Percentiles rank a stretch among this genome's conserved stretches.
phyloP scores from a whole-genome alignment of 805 yeast species.

The Candida bentonensis region DNA sequence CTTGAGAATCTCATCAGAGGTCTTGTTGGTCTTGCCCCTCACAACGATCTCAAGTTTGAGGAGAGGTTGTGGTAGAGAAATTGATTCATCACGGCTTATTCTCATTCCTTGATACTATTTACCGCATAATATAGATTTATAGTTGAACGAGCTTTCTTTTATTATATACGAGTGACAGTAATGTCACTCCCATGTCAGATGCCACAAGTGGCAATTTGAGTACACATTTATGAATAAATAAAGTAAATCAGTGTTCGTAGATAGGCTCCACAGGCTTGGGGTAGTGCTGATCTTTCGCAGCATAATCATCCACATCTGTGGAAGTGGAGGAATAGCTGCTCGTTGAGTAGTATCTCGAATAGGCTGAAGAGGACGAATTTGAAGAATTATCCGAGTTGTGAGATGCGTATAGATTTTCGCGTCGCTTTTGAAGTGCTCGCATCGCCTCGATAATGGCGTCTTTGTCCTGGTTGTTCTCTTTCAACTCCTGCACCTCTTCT shows the following conservation, averaged over 20 bases:
- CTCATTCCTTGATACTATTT: too few relatives aligned
- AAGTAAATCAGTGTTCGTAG: background rate
- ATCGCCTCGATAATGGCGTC: conserved; percentile 68
- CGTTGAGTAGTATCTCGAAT: conserved; percentile 8
- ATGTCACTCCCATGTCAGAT: too few relatives aligned
- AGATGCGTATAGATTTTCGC: conserved; percentile 22
- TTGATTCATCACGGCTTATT: too few relatives aligned
- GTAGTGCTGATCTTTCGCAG: background rate
- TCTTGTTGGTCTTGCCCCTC: conserved; percentile 78
- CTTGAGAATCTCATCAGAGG: conserved; percentile 82
- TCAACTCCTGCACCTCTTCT: conserved; percentile 53
- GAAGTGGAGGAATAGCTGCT: conserved; percentile 1
- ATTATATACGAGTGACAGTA: too few relatives aligned
- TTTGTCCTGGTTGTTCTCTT: conserved; percentile 50
- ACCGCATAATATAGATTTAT: too few relatives aligned
- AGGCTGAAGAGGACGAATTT: conserved; percentile 5
- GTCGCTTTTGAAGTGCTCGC: conserved; percentile 47
- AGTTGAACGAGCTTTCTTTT: too few relatives aligned
- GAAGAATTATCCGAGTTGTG: background rate
- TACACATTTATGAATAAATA: too few relatives aligned
- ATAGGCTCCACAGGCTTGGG: background rate
- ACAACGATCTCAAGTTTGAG: conserved; percentile 86
- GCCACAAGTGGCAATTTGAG: too few relatives aligned
- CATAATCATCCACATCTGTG: background rate
- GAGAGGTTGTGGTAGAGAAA: conserved; percentile 63